Evolutionary conservation across 2,329 filamentous ascomycete genomes (phyloP).

Genomic region (Phyllosticta citriasiana): DNA sequence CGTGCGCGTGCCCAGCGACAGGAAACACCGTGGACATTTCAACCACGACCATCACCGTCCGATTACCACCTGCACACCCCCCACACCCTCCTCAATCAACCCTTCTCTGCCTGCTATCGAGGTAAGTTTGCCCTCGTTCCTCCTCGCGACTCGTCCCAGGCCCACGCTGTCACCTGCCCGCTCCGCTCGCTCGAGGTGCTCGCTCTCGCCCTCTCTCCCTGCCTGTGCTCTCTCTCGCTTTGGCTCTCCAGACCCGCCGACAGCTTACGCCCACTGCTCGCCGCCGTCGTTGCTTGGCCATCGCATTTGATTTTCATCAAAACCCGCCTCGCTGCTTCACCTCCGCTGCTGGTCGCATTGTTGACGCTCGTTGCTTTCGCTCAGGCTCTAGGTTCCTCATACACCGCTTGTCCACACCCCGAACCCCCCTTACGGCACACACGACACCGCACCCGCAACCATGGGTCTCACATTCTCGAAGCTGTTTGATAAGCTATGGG

Average conservation of each 20-base stretch:
- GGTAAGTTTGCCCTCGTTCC: constrained; percentile 5
- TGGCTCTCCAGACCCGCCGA: constrained; percentile 9
- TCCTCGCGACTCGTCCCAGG: background rate
- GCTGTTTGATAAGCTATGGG: constrained; percentile 97
- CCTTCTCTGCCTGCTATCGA: background rate
- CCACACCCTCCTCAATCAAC: constrained; percentile 7
- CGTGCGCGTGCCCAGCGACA: constrained; percentile 8
- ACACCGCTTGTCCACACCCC: constrained; percentile 7
- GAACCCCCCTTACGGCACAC: constrained; percentile 6
- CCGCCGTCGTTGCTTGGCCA: constrained; percentile 4
- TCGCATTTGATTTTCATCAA: constrained; percentile 2
- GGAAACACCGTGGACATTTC: constrained; percentile 11
- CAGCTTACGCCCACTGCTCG: constrained; percentile 4
- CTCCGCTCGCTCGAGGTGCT: background rate
- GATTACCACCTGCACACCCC: constrained; percentile 5
- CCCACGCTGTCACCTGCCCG: background rate
- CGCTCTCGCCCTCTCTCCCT: background rate
- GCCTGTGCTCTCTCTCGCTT: background rate
- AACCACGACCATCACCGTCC: constrained; percentile 8
- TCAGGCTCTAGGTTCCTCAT: constrained; percentile 4
- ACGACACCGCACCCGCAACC: constrained; percentile 38
- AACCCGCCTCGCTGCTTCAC: background rate
- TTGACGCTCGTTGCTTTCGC: background rate
- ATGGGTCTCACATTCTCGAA: constrained; percentile 95
- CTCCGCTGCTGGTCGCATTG: background rate